Evolutionary conservation across 495 filamentous ascomycete genomes (phyloP), one percentile per base, ranked within the genome.

Genomic region (Physcia stellaris): DNA sequence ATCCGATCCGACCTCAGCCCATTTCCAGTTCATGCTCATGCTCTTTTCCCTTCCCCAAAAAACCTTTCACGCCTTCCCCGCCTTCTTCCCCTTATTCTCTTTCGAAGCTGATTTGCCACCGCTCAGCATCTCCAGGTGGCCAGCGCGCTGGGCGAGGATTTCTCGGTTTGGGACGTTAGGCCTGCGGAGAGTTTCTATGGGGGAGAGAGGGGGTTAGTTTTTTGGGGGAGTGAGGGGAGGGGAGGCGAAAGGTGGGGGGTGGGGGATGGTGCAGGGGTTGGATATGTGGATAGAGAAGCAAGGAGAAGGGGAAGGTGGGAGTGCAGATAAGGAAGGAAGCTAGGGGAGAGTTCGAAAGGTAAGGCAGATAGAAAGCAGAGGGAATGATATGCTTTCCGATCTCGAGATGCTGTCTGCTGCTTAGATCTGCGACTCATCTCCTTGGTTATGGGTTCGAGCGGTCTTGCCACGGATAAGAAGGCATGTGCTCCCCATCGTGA

Each of bases 61-160:
- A 68, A 41, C 72, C n/a, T n/a, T 64, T 50, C 86, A 80, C 41
- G 79, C 83, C 57, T 69, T 68, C 0, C 39, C 42, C 26, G 7
- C 26, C 26, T 28, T 28, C 26, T 28, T 13, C 41, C 52, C 2
- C 13, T 32, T 45, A 16, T 41, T 40, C 35, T 43, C 52, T 35
- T 50, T 54, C 46, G 52, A 58, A 35, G 71, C 65, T 60, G 73
- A 78, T 68, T 79, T 80, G 9, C 71, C 76, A 3, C 73, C 76
- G 42, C 64, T 60, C 42, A 85, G 51, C 55, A 85, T 27, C 55
- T 86, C 80, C 45, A 84, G 48, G 66, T 86, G 80, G 4, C 80
- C 80, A 24, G 79, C 80, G 50, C 72, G 74, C 24, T 68, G 57
- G 3, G 74, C 80, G 10, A 86, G 63, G 50, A 55, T 70, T 69